A percentile compares a stretch with the other conserved stretches of the same genome.
Evolutionary conservation across 257 asterid species (phyloP).

Genomic region (Primulina huaijiensis): DNA sequence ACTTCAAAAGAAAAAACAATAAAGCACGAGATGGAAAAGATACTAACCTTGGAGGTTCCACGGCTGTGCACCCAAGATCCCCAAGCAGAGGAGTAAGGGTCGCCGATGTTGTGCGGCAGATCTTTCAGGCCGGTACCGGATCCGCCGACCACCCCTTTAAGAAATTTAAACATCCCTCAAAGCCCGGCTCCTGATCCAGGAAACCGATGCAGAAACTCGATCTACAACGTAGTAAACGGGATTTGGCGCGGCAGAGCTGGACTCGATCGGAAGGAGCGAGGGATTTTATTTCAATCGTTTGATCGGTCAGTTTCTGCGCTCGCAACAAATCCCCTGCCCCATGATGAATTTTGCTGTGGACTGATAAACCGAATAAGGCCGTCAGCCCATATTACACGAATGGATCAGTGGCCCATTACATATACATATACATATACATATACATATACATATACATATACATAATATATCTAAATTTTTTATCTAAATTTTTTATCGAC

Average conservation of each 20-base stretch:
- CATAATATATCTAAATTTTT: no score
- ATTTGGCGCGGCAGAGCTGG: slow-evolving; percentile 31
- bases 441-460: no score
- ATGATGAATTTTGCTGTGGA: no score
- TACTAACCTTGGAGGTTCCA: slow-evolving; percentile 73
- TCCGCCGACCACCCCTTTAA: slow-evolving; percentile 95
- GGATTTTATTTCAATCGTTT: background rate
- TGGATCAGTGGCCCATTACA: no score
- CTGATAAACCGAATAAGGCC: no score
- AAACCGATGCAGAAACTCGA: slow-evolving; percentile 25
- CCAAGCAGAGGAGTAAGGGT: slow-evolving; percentile 96
- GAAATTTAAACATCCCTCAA: slow-evolving; percentile 66
- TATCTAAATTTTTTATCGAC: no score
- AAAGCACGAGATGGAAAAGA: slow-evolving; percentile 7
- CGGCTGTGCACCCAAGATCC: slow-evolving; percentile 96
- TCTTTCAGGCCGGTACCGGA: slow-evolving; percentile 91
- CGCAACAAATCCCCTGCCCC: background rate
- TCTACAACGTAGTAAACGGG: slow-evolving; percentile 23
- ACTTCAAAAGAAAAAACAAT: slow-evolving; percentile 14
- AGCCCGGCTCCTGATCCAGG: slow-evolving; percentile 29
- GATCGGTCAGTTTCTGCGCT: background rate
- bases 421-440: no score
- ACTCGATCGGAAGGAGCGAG: background rate
- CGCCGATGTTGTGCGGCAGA: slow-evolving; percentile 95
- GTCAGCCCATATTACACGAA: no score